Evolutionary conservation across 1,284 basidiomycete species (phyloP).

Genomic region (Ceratobasidium sp.): DNA sequence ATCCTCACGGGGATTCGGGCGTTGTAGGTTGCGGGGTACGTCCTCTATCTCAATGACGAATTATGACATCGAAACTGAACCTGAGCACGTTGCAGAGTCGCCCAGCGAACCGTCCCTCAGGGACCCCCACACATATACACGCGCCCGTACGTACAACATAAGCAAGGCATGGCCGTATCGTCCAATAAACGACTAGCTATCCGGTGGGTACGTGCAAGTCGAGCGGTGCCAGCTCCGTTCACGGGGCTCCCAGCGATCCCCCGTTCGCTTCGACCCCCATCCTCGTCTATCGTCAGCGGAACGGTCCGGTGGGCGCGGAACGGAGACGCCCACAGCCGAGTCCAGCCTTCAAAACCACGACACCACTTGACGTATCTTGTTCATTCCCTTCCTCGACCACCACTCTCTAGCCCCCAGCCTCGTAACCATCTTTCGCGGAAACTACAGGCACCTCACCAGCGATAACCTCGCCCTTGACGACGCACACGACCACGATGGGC

Average conservation of each 20-base stretch:
- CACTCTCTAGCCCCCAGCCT: slow-evolving; percentile 1
- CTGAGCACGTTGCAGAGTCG: slow-evolving; percentile 18
- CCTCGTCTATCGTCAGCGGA: slow-evolving; percentile 14
- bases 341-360: slow-evolving; percentile 22
- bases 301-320: slow-evolving; percentile 7
- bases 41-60: slow-evolving; percentile 21
- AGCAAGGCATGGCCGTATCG: slow-evolving; percentile 28
- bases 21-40: slow-evolving; percentile 16
- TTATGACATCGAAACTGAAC: slow-evolving; percentile 34
- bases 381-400: slow-evolving; percentile 3
- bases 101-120: neutral
- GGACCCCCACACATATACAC: neutral
- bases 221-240: slow-evolving; percentile 43
- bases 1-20: neutral
- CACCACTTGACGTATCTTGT: slow-evolving; percentile 10
- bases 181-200: slow-evolving; percentile 25
- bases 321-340: slow-evolving; percentile 2
- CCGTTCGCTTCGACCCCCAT: slow-evolving; percentile 28
- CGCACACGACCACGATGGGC: slow-evolving; percentile 30
- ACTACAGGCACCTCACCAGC: neutral
- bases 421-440: neutral
- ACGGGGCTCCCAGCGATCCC: neutral
- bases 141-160: slow-evolving; percentile 8
- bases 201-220: neutral
- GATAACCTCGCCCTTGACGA: slow-evolving; percentile 4